Conservation (phyloP, 768 basidiomycete genomes). For the Kwoniella europaea region DNA sequence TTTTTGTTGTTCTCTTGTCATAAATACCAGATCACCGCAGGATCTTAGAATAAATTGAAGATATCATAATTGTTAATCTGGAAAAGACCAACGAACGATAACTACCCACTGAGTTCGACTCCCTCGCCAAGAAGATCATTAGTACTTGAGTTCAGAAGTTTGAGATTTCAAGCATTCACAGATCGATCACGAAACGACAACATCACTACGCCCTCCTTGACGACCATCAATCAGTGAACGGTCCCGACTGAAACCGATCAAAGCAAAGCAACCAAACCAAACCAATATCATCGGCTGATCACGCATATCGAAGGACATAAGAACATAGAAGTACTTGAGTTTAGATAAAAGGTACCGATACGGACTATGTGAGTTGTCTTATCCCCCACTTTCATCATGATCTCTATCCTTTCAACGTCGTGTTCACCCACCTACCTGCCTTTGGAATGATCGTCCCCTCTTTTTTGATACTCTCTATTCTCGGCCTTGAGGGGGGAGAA, state of each 20-base stretch:
- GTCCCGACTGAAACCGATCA: no score
- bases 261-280: background rate
- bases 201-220: slow-evolving; percentile 4
- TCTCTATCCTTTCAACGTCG: background rate
- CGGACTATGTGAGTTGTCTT: background rate
- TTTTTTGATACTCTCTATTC: background rate
- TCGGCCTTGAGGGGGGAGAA: background rate
- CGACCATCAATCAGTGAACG: background rate
- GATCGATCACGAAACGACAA: background rate
- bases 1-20: no score
- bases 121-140: no score
- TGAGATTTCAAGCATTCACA: background rate
- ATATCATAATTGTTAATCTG: no score
- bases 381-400: no score
- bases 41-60: no score
- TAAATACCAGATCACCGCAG: no score
- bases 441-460: background rate
- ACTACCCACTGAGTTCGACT: no score
- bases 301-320: background rate
- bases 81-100: no score
- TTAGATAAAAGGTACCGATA: background rate
- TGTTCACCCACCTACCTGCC: background rate
- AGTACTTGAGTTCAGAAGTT: no score
- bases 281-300: background rate
- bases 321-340: background rate